Base-by-base conservation (phyloP, 805 yeast genomes). In the Metschnikowia anglica region DNA sequence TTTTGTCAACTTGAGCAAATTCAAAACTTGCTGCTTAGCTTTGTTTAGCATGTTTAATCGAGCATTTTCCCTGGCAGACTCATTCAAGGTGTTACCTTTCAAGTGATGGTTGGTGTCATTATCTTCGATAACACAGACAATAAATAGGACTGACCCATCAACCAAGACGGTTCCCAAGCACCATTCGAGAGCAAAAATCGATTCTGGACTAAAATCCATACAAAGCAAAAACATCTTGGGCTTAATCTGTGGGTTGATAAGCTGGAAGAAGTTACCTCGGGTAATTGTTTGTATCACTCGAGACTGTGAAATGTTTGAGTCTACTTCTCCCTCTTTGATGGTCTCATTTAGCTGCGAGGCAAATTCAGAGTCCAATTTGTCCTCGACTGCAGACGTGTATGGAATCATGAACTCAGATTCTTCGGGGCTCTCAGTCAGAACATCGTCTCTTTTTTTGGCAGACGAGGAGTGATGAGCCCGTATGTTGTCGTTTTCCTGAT, bases 151-250 rank as follows among this genome's bases (percentile, higher is more conserved):
- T 41, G 88, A 85, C 0, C 93, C 93, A 56, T 87, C 89, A 17
- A 82, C 84, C 35, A 89, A 71, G 0, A 88, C 83, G 0, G 95
- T 79, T 2, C 97, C 97, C 52, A 90, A 72, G 32, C 89, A 79
- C 85, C 96, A 89, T 55, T 88, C 93, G 17, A 90, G 70, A 0
- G 97, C 93, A 61, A 85, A 85, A 28, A 74, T 72, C 2, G 95
- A 83, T 59, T 88, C 97, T 0, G 88, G 85, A 3, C 91, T 81
- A 49, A 85, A 75, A 60, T 90, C 97, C 68, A 85, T 77, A 56
- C 93, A 88, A 16, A 88, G 74, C 36, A 89, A 64, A 61, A 81
- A 88, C 58, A 86, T 77, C 52, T 80, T 79, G 30, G 76, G 76
- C 46, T 70, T 71, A 37, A 65, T 59, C 43, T 61, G 61, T 13